Base-by-base conservation (phyloP, 805 yeast species). In the Candida coquimbonensis region DNA sequence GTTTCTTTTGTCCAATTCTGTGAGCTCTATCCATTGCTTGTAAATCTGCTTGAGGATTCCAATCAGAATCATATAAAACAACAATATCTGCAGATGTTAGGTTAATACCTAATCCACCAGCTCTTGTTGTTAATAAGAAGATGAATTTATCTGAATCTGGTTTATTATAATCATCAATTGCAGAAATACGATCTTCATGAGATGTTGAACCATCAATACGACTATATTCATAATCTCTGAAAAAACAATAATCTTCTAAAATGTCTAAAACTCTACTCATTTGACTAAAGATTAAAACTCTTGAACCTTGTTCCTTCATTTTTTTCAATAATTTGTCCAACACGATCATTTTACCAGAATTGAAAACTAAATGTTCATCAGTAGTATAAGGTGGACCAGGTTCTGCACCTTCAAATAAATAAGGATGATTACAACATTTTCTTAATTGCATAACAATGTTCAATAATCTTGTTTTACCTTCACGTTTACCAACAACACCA, bases 21-120 rank as follows among this genome's bases (percentile, higher is more conserved):
- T 90, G 98, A 1, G 97, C 98, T 61, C 98, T 77, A 64, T 91
- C 98, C 98, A 90, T 90, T 1, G 97, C 97, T 67, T 90, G 98
- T 57, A 90, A 72, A 71, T 90, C 98, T 0, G 96, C 97, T 62
- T 90, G 98, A 2, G 98, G 98, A 60, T 90, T 90, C 98, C 98
- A 90, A 67, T 90, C 98, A 0, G 95, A 85, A 64, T 90, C 98
- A 61, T 79, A 91, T 26, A 90, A 64, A 4, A 90, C 77, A 42
- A 90, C 98, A 38, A 86, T 80, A 62, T 90, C 96, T 3, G 98
- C 98, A 9, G 87, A 78, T 0, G 96, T 91, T 60, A 90, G 73
- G 60, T 91, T 90, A 59, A 90, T 90, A 57, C 98, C 98, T 45
- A 90, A 73, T 9, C 98, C 98, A 64, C 98, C 98, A 7, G 98